Percentiles rank a stretch among this genome's conserved stretches.
Conservation (phyloP, 2,329 filamentous ascomycete genomes). For the Mycosphaerella sp. region DNA sequence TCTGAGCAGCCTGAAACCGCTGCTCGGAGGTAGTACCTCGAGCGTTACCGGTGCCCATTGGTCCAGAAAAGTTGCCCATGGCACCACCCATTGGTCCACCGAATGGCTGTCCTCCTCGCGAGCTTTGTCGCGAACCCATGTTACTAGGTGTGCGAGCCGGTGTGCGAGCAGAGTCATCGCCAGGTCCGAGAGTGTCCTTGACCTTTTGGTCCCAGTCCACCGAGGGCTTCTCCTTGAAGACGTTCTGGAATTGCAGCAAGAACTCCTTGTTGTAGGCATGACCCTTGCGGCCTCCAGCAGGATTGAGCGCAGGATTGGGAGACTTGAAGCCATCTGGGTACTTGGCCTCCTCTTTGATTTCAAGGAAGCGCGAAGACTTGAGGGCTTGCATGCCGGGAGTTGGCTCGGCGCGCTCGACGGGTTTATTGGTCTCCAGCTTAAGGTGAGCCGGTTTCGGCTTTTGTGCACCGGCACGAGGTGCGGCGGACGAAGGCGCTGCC, state of each 20-base stretch:
- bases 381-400: conserved; percentile 90
- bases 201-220: conserved; percentile 88
- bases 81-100: conserved; percentile 59
- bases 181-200: conserved; percentile 75
- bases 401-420: conserved; percentile 83
- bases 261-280: conserved; percentile 97
- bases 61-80: conserved; percentile 30
- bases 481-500: conserved; percentile 16
- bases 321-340: conserved; percentile 82
- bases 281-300: conserved; percentile 66
- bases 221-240: conserved; percentile 95
- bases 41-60: conserved; percentile 56
- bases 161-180: conserved; percentile 59
- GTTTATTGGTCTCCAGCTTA: conserved; percentile 80
- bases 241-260: conserved; percentile 89
- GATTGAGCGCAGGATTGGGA: conserved; percentile 88
- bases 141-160: conserved; percentile 50
- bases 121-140: conserved; percentile 45
- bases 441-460: conserved; percentile 82
- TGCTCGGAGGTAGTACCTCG: conserved; percentile 69
- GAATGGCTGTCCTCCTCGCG: conserved; percentile 38
- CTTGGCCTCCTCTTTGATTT: conserved; percentile 63
- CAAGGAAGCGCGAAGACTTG: conserved; percentile 83
- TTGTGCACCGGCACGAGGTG: conserved; percentile 44
- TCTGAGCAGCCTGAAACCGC: conserved; percentile 51